Percentiles rank a stretch among this genome's conserved stretches.
Conservation (phyloP, 768 basidiomycete genomes). For the Collybiopsis confluens region DNA sequence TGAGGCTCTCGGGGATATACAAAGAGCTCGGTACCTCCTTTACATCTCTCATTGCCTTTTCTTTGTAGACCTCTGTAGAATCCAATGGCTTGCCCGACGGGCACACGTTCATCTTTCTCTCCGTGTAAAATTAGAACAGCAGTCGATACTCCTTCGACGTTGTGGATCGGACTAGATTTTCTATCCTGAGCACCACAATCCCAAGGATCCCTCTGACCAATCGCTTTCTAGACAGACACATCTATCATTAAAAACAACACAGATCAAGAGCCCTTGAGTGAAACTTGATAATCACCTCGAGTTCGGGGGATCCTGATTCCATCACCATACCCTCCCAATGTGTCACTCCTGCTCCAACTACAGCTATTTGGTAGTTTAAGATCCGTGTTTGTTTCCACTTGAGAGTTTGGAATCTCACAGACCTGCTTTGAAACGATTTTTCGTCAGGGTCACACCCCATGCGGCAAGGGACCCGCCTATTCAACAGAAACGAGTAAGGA, state of each 20-base stretch:
- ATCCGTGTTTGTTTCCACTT: no score
- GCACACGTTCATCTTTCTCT: constrained; percentile 48
- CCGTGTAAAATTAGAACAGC: constrained; percentile 50
- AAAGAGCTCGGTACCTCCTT: neutral
- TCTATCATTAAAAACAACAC: neutral
- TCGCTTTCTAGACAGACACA: constrained; percentile 19
- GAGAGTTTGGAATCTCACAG: neutral
- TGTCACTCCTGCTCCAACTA: constrained; percentile 30
- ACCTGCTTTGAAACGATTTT: constrained; percentile 27
- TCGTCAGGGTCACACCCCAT: constrained; percentile 31
- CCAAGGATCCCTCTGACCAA: constrained; percentile 29
- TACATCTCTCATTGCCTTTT: neutral
- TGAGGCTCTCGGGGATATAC: constrained; percentile 2
- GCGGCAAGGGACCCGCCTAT: constrained; percentile 29
- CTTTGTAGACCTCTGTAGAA: constrained; percentile 14
- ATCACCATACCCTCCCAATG: constrained; percentile 35
- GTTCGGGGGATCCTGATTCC: constrained; percentile 30
- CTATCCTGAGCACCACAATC: constrained; percentile 13
- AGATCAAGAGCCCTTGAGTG: no score
- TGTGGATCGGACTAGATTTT: constrained; percentile 26
- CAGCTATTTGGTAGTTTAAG: constrained; percentile 10
- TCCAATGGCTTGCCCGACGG: constrained; percentile 30
- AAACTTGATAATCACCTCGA: constrained; percentile 20
- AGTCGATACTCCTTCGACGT: constrained; percentile 34
- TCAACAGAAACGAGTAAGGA: neutral